phyloP scores from a whole-genome alignment of 2,329 filamentous ascomycete species.

The Fusarium protoensiforme region DNA sequence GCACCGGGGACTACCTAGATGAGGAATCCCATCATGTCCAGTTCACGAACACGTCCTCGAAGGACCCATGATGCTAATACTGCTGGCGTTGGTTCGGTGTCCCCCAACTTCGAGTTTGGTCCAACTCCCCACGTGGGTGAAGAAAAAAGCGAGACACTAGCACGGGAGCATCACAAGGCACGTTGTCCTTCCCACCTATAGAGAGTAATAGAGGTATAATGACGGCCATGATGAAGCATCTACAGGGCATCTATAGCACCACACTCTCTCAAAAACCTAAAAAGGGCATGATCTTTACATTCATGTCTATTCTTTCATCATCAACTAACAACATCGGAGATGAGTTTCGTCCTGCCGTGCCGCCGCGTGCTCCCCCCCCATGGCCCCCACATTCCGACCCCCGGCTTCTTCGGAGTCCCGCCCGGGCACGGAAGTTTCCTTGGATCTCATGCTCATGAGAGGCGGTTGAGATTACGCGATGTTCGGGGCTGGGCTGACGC shows the following conservation, averaged over 20 bases:
- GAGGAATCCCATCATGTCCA: not conserved
- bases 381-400: conserved; percentile 10
- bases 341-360: not conserved
- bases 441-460: not conserved
- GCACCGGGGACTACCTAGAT: not conserved
- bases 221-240: not conserved
- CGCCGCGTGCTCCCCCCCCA: not conserved
- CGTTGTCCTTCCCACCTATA: not conserved
- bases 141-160: not conserved
- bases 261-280: not conserved
- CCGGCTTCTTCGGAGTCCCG: conserved; percentile 20
- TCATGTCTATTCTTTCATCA: not conserved
- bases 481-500: not conserved
- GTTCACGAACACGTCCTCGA: not conserved
- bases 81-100: not conserved
- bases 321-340: not conserved
- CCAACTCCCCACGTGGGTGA: not conserved
- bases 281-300: not conserved
- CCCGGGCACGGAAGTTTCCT: conserved; percentile 4
- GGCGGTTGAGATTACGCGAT: conserved; percentile 12
- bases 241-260: not conserved
- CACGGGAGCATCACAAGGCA: not conserved
- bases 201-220: not conserved
- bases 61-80: not conserved
- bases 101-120: not conserved